Evolutionary conservation across 176 grass and related monocot genomes (phyloP).

Genomic region (Lolium multiflorum): DNA sequence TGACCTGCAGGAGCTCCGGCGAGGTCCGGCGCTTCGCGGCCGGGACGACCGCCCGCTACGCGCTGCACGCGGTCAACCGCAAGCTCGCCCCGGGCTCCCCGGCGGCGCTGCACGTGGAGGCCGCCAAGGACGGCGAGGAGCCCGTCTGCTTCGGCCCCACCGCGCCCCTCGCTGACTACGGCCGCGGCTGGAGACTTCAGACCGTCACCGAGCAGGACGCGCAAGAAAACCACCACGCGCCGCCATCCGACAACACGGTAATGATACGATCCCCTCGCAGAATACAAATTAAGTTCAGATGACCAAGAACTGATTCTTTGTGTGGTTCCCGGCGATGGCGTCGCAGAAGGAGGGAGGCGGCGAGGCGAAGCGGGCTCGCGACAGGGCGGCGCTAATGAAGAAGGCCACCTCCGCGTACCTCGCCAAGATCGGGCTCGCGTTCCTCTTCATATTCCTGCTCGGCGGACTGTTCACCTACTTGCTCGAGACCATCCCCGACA

Average conservation of each 20-base stretch:
- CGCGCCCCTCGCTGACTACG: slow-evolving; percentile 75
- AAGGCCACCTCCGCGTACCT: slow-evolving; percentile 47
- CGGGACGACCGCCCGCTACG: slow-evolving; percentile 70
- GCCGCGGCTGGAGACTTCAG: slow-evolving; percentile 78
- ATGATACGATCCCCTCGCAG: background rate
- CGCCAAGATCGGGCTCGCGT: slow-evolving; percentile 66
- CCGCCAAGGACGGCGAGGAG: slow-evolving; percentile 81
- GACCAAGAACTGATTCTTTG: background rate
- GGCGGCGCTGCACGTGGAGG: slow-evolving; percentile 76
- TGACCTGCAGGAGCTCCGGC: slow-evolving; percentile 74
- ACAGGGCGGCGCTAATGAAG: background rate
- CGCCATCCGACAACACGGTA: background rate
- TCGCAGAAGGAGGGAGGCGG: slow-evolving; percentile 52
- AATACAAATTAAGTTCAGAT: too few relatives aligned
- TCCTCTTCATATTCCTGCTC: slow-evolving; percentile 77
- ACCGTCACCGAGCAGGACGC: slow-evolving; percentile 63
- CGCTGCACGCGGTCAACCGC: slow-evolving; percentile 71
- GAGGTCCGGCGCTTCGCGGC: slow-evolving; percentile 77
- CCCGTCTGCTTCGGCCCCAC: slow-evolving; percentile 78
- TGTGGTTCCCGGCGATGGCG: background rate
- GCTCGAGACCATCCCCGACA: slow-evolving; percentile 70
- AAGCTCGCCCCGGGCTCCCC: slow-evolving; percentile 58
- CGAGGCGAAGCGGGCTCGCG: slow-evolving; percentile 18
- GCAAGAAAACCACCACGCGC: slow-evolving; percentile 25
- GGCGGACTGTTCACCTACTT: slow-evolving; percentile 72